Evolutionary conservation across 768 basidiomycete species (phyloP), one percentile per base, ranked within the genome.

Genomic region (Roridomyces roridus): DNA sequence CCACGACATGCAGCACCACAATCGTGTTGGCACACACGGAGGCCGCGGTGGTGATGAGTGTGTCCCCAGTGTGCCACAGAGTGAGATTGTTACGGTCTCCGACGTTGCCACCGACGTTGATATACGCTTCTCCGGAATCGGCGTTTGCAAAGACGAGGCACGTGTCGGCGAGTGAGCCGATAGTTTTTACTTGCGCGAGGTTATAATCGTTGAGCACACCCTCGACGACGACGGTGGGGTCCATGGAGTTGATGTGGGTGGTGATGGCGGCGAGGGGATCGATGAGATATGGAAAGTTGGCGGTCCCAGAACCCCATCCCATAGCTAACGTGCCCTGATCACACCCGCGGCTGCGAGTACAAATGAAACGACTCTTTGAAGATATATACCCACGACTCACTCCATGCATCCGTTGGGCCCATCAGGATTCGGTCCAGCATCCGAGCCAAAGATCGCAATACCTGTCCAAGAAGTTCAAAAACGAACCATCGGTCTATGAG

Each of bases 1-100:
- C 88, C 26, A 86, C 85, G 11, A 76, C 75, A 64, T 87, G 79
- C 6, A 81, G 72, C 23, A 89, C 81, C 20, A 89, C 88, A 34
- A 89, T 76, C 8, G 85, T 86, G 65, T 86, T 86, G 57, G 75
- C 77, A 67, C 83, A 83, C 7, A 72, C 65, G 12, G 70, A 67
- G 2, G 87, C 85, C 6, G 80, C 79, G 0, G 76, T 70, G 15
- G 72, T 50, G 26, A 84, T 68, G 51, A 85, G 70, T n/a, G 48
- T 50, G 21, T 81, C 77, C 44, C 75, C 73, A 2, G 68, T 40
- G 35, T 78, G 66, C 77, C 74, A 81, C 4, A 77, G 70, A 10
- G 74, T 77, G 24, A 81, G 51, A 57, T 80, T 78, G 29, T 70
- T 63, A 47, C 77, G 59, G 55, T 61, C 59, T 5, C 55, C 59